These are phyloP conservation scores for Fusarium sterilihyphosum DNA, from an alignment of 2,329 filamentous ascomycete species.

Conservation along the genomic window DNA sequence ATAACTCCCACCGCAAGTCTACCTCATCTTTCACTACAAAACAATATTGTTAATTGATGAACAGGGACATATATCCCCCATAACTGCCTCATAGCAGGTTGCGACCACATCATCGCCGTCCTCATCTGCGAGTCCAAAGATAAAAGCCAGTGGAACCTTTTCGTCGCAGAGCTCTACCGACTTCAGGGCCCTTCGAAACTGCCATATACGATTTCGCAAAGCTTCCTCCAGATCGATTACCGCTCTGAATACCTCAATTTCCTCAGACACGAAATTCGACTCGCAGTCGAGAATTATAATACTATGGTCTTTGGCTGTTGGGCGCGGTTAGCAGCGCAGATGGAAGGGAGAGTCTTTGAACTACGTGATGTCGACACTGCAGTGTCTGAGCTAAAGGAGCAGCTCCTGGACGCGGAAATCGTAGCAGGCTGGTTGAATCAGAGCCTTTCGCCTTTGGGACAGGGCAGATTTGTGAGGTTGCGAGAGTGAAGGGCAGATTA, in stretches of 20 bases:
- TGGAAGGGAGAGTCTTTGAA: neutral
- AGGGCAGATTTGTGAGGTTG: neutral
- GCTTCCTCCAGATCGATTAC: neutral
- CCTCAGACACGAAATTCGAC: neutral
- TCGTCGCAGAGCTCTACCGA: neutral
- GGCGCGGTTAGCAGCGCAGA: neutral
- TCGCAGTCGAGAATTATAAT: neutral
- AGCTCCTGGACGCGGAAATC: neutral
- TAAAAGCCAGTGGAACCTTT: neutral
- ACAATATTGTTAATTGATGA: neutral
- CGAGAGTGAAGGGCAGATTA: neutral
- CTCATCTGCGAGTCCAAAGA: neutral
- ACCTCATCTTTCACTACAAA: neutral
- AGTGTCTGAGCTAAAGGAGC: neutral
- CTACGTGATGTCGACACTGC: neutral
- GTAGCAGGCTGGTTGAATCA: rapidly evolving
- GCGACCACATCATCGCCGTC: neutral
- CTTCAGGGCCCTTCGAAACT: neutral
- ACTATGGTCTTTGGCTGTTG: neutral
- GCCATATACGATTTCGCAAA: neutral
- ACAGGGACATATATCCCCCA: neutral
- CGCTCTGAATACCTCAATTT: neutral
- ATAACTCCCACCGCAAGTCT: neutral
- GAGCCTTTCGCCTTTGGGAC: neutral
- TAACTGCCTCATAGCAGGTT: neutral